Base-by-base conservation (phyloP, 2,329 filamentous ascomycete species). In the Aurifilum marmelostoma region DNA sequence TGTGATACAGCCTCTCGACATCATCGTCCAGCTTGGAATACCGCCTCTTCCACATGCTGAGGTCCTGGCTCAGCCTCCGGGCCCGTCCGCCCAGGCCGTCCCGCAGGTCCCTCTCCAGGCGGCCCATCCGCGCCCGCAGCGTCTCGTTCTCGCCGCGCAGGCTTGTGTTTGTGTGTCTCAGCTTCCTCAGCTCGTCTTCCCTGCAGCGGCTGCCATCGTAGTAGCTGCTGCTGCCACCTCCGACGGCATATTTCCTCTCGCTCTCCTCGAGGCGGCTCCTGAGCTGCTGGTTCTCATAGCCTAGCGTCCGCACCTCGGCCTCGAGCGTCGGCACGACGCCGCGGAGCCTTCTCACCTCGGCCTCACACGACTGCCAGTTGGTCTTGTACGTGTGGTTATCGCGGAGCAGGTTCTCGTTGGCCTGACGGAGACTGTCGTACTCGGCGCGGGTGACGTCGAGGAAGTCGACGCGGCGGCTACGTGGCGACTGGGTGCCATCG, bases 261-360 rank as follows among this genome's bases (percentile, higher is more conserved):
- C 24, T 11, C 39, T 82, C 80, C 50, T 79, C 70, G 8, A 77
- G 76, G n/a, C 76, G 77, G n/a, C n/a, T 18, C 16, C 81, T 78
- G 6, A 84, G 77, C 9, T 77, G 75, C 21, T 77, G 74, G 71
- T 83, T 83, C 41, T 83, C 80, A 21, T 76, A 76, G 2, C 74
- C 71, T 5, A 84, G 78, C 12, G 75, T 71, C 43, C 73, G 74
- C 66, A 82, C 75, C 74, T 75, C 69, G 80, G 43, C 43, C 43
- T 47, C 43, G 18, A 47, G 43, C 6, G 43, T 7, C 1, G 43
- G 43, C 43, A 47, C 43, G 18, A 47, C 43, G 29, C 21, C 58
- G 16, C 32, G 76, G 1, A 83, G 77, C 32, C 77, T 76, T 47
- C 79, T 77, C 34, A 75, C 73, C 43, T 83, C 81, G 37, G 75